These are phyloP conservation scores for Prunus yedoensis DNA, from an alignment of 331 rosid species.

Conservation along the genomic window DNA sequence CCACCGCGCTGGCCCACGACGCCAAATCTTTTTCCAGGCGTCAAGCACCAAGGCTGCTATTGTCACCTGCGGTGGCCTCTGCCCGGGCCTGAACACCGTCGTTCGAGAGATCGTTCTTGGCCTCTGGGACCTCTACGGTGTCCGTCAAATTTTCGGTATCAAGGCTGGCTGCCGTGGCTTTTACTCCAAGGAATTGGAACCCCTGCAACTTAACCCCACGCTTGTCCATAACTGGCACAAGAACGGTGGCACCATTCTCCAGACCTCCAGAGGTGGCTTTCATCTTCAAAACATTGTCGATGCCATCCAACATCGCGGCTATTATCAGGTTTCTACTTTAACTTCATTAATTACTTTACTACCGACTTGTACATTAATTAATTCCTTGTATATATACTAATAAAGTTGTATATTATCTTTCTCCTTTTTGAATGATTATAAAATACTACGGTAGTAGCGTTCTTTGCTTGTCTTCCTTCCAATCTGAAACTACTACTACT, in stretches of 20 bases:
- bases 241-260: conserved; percentile 69
- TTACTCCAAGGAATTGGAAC: conserved; percentile 34
- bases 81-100: conserved; percentile 86
- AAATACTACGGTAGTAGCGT: too few species aligned
- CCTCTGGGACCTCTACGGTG: conserved; percentile 73
- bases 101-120: conserved; percentile 73
- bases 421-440: too few species aligned
- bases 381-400: too few species aligned
- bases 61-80: conserved; percentile 52
- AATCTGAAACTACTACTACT: too few species aligned
- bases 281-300: conserved; percentile 63
- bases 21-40: conserved; percentile 32
- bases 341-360: too few species aligned
- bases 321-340: conserved; percentile 44
- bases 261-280: conserved; percentile 86
- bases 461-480: too few species aligned
- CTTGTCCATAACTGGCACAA: conserved; percentile 57
- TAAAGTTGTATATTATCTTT: too few species aligned
- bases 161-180: conserved; percentile 81
- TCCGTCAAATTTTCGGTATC: conserved; percentile 65
- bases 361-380: too few species aligned
- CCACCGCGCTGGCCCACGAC: conserved; percentile 72
- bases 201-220: conserved; percentile 47
- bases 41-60: conserved; percentile 31
- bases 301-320: conserved; percentile 51